Conservation (phyloP, 2,329 filamentous ascomycete genomes). For the Bipolaris bicolor region DNA sequence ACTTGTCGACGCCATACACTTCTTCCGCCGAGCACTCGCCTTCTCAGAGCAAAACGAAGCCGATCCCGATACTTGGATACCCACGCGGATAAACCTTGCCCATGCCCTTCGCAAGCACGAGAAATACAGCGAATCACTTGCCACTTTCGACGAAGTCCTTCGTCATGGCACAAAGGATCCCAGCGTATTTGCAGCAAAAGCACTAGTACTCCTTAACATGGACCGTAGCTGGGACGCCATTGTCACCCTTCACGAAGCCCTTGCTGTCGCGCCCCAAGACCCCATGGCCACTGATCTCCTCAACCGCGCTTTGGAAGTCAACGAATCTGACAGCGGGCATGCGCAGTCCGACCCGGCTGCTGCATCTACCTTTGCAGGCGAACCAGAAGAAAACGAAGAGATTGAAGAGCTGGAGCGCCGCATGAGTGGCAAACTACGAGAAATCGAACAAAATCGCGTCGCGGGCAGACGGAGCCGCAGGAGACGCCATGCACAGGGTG, state of each 20-base stretch:
- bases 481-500: conserved; percentile 53
- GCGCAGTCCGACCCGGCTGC: background rate
- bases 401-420: conserved; percentile 62
- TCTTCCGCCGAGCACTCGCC: conserved; percentile 78
- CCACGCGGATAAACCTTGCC: conserved; percentile 85
- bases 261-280: conserved; percentile 79
- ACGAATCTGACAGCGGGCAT: conserved; percentile 37
- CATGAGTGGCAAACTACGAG: conserved; percentile 58
- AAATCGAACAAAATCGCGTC: conserved; percentile 56
- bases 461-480: conserved; percentile 61
- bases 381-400: conserved; percentile 31
- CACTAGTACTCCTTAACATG: conserved; percentile 81
- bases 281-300: conserved; percentile 80
- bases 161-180: conserved; percentile 81
- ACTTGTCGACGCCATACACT: conserved; percentile 73
- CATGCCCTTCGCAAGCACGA: conserved; percentile 81
- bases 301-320: conserved; percentile 66
- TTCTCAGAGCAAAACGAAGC: conserved; percentile 82
- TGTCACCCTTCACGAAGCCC: conserved; percentile 80
- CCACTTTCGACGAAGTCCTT: conserved; percentile 85
- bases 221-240: conserved; percentile 78
- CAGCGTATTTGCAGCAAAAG: conserved; percentile 80
- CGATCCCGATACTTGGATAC: conserved; percentile 80
- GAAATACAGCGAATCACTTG: conserved; percentile 72
- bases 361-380: conserved; percentile 6